These are phyloP conservation scores for Acacia concinna DNA, from an alignment of 331 rosid genomes.

Conservation along the genomic window DNA sequence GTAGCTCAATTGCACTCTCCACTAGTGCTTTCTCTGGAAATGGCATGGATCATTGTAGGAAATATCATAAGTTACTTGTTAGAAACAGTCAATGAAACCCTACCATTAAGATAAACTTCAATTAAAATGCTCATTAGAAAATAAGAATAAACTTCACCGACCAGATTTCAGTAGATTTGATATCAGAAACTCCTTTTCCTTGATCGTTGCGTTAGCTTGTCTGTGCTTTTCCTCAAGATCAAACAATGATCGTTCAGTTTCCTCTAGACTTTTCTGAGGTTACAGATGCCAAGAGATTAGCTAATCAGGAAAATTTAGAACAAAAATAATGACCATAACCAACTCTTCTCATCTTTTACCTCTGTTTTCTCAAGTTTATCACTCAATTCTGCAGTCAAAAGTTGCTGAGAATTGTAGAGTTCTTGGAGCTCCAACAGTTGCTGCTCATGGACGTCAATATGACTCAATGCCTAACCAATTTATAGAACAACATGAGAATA, in stretches of 20 bases:
- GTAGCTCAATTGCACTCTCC: conserved; percentile 66
- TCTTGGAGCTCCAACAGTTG: conserved; percentile 89
- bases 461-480: conserved; percentile 30
- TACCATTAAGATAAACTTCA: background rate
- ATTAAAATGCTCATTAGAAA: background rate
- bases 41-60: background rate
- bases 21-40: conserved; percentile 65
- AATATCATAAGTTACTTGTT: background rate
- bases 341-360: conserved; percentile 43
- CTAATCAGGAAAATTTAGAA: conserved; percentile 10
- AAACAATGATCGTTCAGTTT: conserved; percentile 71
- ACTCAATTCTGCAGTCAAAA: conserved; percentile 74
- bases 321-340: conserved; percentile 18
- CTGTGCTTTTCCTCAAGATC: conserved; percentile 92
- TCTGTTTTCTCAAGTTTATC: conserved; percentile 86
- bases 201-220: conserved; percentile 92
- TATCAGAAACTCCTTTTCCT: conserved; percentile 93
- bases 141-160: conserved; percentile 34
- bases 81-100: background rate
- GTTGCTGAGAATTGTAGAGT: conserved; percentile 84
- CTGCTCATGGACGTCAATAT: conserved; percentile 48
- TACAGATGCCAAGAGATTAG: conserved; percentile 30
- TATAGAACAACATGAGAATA: background rate
- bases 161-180: conserved; percentile 89
- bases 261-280: conserved; percentile 79